Conservation (phyloP, 176 grass and related monocot species). For the Oryza glumipatula region DNA sequence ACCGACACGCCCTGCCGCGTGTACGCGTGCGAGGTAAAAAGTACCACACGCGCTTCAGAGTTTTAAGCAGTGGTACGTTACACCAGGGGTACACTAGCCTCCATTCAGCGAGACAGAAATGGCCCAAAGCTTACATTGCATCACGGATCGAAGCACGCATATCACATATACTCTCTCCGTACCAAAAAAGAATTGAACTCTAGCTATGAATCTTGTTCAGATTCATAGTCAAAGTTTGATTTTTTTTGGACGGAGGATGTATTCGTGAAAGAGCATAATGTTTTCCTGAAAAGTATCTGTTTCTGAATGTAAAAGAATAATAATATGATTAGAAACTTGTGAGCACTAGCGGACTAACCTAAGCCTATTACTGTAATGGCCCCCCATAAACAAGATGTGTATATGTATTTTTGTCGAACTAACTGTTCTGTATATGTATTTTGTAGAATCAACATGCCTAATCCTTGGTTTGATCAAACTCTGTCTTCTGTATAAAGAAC, state of each 20-base stretch:
- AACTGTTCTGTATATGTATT: neutral
- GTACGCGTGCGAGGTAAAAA: neutral
- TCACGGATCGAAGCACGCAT: neutral
- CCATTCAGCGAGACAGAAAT: neutral
- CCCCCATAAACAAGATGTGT: neutral
- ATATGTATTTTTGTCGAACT: constrained; percentile 7
- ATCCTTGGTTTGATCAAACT: neutral
- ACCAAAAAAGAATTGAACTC: no score
- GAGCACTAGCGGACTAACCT: neutral
- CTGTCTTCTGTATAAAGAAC: constrained; percentile 28
- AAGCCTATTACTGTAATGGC: neutral
- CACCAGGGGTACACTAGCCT: neutral
- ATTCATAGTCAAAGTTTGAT: no score
- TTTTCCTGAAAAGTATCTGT: constrained; percentile 3
- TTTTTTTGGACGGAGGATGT: no score
- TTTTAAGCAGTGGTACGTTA: neutral
- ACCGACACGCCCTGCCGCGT: neutral
- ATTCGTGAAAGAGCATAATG: neutral
- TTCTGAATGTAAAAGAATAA: constrained; percentile 6
- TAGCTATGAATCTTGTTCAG: no score
- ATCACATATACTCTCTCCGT: no score
- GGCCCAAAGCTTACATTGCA: neutral
- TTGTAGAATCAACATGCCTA: neutral
- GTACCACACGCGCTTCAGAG: neutral
- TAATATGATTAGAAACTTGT: neutral